Evolutionary conservation across 1,139 yeast species (phyloP), one percentile per base, ranked within the genome.

Genomic region (Debaryomyces nepalensis): DNA sequence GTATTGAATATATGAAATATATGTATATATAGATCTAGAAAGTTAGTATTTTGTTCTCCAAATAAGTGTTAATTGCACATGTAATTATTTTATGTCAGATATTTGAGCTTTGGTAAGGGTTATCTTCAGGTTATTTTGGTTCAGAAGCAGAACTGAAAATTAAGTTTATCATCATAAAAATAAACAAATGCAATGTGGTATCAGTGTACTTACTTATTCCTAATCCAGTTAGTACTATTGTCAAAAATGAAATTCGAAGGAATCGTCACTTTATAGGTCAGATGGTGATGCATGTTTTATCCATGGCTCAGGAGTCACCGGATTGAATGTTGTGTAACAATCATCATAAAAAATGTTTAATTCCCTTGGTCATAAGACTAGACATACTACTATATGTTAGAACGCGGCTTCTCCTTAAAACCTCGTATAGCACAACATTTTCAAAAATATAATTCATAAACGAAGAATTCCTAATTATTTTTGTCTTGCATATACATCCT

Each of bases 281-380:
- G 93, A 83, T 85, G 95, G 95, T 85, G 93, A 84, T 85, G 95
- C 95, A 85, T 85, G 93, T 80, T 48, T 70, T 75, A 76, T 74
- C 80, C 81, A 66, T 68, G 78, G 80, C 64, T 75, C 80, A 75
- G 77, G 85, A 71, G 65, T 82, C 88, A 77, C 87, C 75, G 81
- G 71, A 70, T 63, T 58, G 61, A 59, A 47, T 63, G 68, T 63
- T 67, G 73, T 66, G 75, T 56, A 63, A 66, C 64, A 50, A 61
- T 69, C 75, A 70, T 70, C 75, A 68, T 64, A 45, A 44, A 52
- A 52, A 45, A 26, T n/a, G 21, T 12, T 30, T 15, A 21, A 34
- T 15, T 22, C 26, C 37, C 21, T 15, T 24, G 10, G 10, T 14
- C 23, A 6, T 21, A 20, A 31, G 22, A 10, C 10, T 7, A 24